phyloP scores from a whole-genome alignment of 805 yeast species.

The Barnettozyma siamensis region DNA sequence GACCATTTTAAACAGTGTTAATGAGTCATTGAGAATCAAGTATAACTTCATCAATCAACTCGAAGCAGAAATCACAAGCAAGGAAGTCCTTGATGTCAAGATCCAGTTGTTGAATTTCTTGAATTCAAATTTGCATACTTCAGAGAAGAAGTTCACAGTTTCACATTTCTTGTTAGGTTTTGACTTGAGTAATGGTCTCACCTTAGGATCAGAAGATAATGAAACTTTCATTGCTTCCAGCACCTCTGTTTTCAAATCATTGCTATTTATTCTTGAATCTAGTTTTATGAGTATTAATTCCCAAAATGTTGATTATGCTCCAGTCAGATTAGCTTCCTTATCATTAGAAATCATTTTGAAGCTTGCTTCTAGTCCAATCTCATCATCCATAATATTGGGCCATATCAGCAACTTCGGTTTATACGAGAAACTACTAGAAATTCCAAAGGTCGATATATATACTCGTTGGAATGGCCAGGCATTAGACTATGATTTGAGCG shows the following conservation, averaged over 20 bases:
- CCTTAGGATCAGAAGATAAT: conserved; percentile 39
- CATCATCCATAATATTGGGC: conserved; percentile 46
- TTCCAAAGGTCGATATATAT: conserved; percentile 45
- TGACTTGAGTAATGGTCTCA: conserved; percentile 43
- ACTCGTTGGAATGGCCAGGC: conserved; percentile 51
- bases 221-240: conserved; percentile 49
- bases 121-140: conserved; percentile 38
- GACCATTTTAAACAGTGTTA: conserved; percentile 66
- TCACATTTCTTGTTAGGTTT: conserved; percentile 80
- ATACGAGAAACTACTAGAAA: conserved; percentile 43
- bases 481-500: conserved; percentile 38
- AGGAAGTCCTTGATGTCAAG: conserved; percentile 43
- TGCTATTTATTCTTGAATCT: conserved; percentile 45
- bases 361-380: conserved; percentile 50
- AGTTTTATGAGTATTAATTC: conserved; percentile 40
- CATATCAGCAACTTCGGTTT: conserved; percentile 48
- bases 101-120: conserved; percentile 55
- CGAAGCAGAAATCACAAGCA: conserved; percentile 38
- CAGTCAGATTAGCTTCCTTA: conserved; percentile 52
- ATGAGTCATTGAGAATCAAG: conserved; percentile 71
- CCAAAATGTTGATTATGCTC: conserved; percentile 41
- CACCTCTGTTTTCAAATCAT: conserved; percentile 49
- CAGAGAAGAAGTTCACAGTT: conserved; percentile 42
- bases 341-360: conserved; percentile 58
- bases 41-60: conserved; percentile 67